Evolutionary conservation across 495 filamentous ascomycete genomes (phyloP), one percentile per base, ranked within the genome.

Genomic region (Talaromyces ruber): DNA sequence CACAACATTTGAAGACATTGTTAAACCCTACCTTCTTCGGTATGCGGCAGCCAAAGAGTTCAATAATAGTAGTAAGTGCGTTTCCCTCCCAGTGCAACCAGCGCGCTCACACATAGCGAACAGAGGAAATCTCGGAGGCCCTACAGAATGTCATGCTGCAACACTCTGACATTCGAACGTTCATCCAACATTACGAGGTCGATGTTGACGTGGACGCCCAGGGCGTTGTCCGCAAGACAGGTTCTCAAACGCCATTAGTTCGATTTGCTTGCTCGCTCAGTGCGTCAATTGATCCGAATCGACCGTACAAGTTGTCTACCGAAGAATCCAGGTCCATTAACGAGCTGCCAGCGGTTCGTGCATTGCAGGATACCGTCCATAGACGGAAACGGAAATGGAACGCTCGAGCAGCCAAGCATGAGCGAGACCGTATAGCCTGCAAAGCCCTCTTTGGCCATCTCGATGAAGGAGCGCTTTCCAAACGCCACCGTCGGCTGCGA

Each of bases 71-170:
- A 29, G 66, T 71, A 58, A 61, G 67, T 66, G 59, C 54, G 32
- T 51, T 32, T 25, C 51, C 21, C 22, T n/a, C 30, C 43, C 29
- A 18, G 39, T 37, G 25, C 55, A 39, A 55, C 63, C 28, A 45
- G 22, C 16, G 32, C 45, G 53, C 53, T 57, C 59, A 62, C 43
- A n/a, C n/a, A n/a, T 29, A 16, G 53, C 50, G 39, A 8, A 70
- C 61, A 71, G 69, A 62, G 30, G 64, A 74, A 29, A 64, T 74
- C 34, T 68, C 65, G 47, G 67, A 75, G 59, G 65, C 65, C 24
- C 59, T 75, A 18, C 66, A 74, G 67, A 74, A 70, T 56, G 54
- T 70, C 32, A 74, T 74, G 43, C 63, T 72, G 14, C 64, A 72
- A 59, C 72, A 73, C 63, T 54, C 67, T 39, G 64, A 66, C 58